Evolutionary conservation across 1,139 yeast species (phyloP).

Genomic region (Taiozyma sp.): DNA sequence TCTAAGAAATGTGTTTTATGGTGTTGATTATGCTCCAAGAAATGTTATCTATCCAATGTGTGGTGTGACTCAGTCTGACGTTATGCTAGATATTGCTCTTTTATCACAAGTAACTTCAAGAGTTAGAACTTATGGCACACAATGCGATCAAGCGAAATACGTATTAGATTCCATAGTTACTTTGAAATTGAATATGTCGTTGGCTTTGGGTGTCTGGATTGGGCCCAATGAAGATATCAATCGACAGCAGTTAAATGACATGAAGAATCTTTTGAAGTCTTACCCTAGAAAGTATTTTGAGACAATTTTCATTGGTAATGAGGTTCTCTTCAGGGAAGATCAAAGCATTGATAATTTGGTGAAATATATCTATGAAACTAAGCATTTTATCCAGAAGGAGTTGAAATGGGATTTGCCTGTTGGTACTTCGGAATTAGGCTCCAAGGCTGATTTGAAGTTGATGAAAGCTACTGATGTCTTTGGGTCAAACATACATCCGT

Average conservation of each 20-base stretch:
- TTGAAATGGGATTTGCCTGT: conserved; percentile 48
- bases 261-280: conserved; percentile 37
- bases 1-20: conserved; percentile 42
- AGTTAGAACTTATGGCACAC: conserved; percentile 58
- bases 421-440: conserved; percentile 46
- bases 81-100: conserved; percentile 49
- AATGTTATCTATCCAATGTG: conserved; percentile 46
- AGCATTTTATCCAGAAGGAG: conserved; percentile 31
- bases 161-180: conserved; percentile 50
- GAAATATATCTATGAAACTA: conserved; percentile 39
- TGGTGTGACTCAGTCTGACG: conserved; percentile 44
- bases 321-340: conserved; percentile 55
- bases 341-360: conserved; percentile 35
- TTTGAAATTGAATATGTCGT: conserved; percentile 47
- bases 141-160: conserved; percentile 52
- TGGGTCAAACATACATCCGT: conserved; percentile 68
- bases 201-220: conserved; percentile 65
- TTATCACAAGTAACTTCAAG: conserved; percentile 55
- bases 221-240: conserved; percentile 40
- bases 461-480: conserved; percentile 44
- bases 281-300: conserved; percentile 48
- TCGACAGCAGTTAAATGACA: conserved; percentile 36
- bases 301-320: conserved; percentile 57
- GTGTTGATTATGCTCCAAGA: conserved; percentile 57
- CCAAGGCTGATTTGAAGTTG: conserved; percentile 30